Base-by-base conservation (phyloP, 1,139 yeast species). In the Sugiyamaella xylanicola region DNA sequence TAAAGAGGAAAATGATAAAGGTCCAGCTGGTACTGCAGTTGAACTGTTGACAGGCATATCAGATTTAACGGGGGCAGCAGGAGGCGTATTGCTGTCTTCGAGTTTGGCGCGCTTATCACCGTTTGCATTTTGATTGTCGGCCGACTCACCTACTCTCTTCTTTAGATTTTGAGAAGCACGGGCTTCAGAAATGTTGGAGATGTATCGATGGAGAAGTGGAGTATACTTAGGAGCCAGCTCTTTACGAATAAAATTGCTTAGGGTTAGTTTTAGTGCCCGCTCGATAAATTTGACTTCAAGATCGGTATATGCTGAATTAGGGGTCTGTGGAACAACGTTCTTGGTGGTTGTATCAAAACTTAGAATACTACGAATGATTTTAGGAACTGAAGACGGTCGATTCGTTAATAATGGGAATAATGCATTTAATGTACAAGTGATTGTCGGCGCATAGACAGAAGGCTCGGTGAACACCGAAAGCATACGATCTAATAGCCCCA, bases 401-500 rank as follows among this genome's bases (percentile, higher is more conserved):
- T 70, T 56, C 43, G 66, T 63, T 27, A 74, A 63, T 25, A 76
- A 59, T 2, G 72, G 66, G 13, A 68, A 66, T 5, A 70, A 58
- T 2, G 76, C 72, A 57, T 74, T 73, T 20, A 76, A 54, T 2
- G 77, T 69, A 48, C 63, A 57, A 35, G 65, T 63, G 48, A 63
- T 56, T 32, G 56, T 53, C 8, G 65, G 62, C 9, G 64, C 66
- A 47, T 56, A 61, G 51, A 69, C 76, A 15, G 75, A 72, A 58
- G 84, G 86, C 32, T 77, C 82, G 39, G 76, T 74, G 55, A 91
- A 75, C 20, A 80, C 75, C 49, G 77, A 74, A 50, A 90, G 73
- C 40, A 92, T 70, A 50, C 83, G 71, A 61, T 90, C 96, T 50
- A 93, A 74, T 51, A 87, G 74, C 1, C 81, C 84, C 54, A 78